phyloP scores from a whole-genome alignment of 176 grass and related monocot species.

The Ananas comosus region DNA sequence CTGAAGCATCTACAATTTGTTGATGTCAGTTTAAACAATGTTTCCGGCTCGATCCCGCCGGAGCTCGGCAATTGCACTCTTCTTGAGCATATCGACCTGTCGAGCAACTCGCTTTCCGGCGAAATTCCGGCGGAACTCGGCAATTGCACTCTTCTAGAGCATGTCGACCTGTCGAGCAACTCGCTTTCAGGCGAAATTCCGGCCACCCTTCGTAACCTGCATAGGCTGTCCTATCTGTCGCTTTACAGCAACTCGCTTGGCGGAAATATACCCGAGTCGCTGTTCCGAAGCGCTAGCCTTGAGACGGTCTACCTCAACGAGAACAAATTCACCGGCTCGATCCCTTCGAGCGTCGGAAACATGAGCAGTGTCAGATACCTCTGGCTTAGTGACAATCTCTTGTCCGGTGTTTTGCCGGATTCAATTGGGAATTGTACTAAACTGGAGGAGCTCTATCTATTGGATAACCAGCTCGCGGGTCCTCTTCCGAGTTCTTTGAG shows the following conservation, averaged over 20 bases:
- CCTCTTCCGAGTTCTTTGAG: constrained; percentile 40
- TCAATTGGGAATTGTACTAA: constrained; percentile 58
- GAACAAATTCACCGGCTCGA: constrained; percentile 46
- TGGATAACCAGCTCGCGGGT: constrained; percentile 48
- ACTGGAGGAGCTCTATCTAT: constrained; percentile 46
- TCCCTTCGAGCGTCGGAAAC: constrained; percentile 33
- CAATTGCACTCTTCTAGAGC: constrained; percentile 41
- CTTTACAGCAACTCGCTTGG: constrained; percentile 31
- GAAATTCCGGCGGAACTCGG: constrained; percentile 56
- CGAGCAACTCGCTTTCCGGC: constrained; percentile 42
- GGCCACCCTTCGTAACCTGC: constrained; percentile 38
- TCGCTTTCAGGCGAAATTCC: constrained; percentile 57
- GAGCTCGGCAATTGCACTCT: constrained; percentile 49
- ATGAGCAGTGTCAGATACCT: constrained; percentile 29
- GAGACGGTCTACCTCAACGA: constrained; percentile 31
- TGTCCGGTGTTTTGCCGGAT: constrained; percentile 46
- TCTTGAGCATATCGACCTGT: constrained; percentile 48
- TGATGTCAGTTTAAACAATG: constrained; percentile 18
- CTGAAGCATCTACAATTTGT: constrained; percentile 24
- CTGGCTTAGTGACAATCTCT: constrained; percentile 30
- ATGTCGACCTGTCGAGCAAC: constrained; percentile 47
- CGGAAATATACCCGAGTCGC: constrained; percentile 41
- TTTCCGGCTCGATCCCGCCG: constrained; percentile 40
- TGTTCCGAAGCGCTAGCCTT: constrained; percentile 40
- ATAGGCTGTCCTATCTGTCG: constrained; percentile 26